Evolutionary conservation across 2,329 filamentous ascomycete genomes (phyloP).

Genomic region (Mycosphaerelloides madeirae): DNA sequence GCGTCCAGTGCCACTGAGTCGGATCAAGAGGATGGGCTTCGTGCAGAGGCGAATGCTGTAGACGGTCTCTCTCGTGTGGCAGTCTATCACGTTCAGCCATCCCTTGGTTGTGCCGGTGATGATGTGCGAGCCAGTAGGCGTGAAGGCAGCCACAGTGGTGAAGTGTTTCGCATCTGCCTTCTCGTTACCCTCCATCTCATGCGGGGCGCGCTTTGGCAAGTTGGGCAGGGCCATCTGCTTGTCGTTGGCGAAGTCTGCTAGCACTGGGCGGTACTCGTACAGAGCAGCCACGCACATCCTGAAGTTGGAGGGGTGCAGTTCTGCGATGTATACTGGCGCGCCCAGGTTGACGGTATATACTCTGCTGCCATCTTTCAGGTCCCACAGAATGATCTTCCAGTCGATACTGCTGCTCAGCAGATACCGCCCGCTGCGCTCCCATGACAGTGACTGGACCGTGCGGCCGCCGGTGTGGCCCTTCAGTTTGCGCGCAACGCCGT

Average conservation of each 20-base stretch:
- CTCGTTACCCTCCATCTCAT: slow-evolving; percentile 65
- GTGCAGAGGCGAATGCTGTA: slow-evolving; percentile 85
- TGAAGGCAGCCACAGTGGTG: slow-evolving; percentile 89
- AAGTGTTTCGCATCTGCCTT: slow-evolving; percentile 95
- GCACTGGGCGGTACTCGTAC: slow-evolving; percentile 85
- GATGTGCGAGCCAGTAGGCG: slow-evolving; percentile 77
- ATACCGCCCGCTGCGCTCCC: slow-evolving; percentile 88
- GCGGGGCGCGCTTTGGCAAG: slow-evolving; percentile 67
- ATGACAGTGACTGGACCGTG: slow-evolving; percentile 90
- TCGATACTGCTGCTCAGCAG: slow-evolving; percentile 89
- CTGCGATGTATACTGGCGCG: slow-evolving; percentile 90
- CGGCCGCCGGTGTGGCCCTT: slow-evolving; percentile 72
- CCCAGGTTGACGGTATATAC: slow-evolving; percentile 85
- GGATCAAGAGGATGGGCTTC: slow-evolving; percentile 81
- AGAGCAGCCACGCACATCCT: slow-evolving; percentile 83
- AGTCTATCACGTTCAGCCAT: slow-evolving; percentile 91
- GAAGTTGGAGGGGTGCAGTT: slow-evolving; percentile 85
- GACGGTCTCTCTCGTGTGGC: slow-evolving; percentile 72
- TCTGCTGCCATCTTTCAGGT: slow-evolving; percentile 67
- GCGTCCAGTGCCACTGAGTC: slow-evolving; percentile 76
- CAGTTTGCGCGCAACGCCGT: slow-evolving; percentile 90
- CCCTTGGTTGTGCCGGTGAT: slow-evolving; percentile 92
- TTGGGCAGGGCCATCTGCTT: slow-evolving; percentile 72
- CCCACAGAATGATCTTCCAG: slow-evolving; percentile 96
- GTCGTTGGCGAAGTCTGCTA: slow-evolving; percentile 63